phyloP scores from a whole-genome alignment of 2,329 filamentous ascomycete genomes.

The Albifimbria verrucaria region DNA sequence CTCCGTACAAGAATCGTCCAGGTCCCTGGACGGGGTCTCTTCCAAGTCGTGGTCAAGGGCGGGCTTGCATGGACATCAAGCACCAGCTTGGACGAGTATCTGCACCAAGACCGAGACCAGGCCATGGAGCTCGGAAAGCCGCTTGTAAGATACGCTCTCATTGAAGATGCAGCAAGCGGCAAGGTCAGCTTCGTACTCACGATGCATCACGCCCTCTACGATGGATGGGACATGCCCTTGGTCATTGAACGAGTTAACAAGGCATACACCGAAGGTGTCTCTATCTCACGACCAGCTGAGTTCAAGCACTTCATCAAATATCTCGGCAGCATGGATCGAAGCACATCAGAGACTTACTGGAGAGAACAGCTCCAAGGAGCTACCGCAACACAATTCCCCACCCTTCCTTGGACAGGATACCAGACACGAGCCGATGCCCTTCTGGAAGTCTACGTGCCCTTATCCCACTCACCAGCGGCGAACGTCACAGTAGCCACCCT shows the following conservation, averaged over 20 bases:
- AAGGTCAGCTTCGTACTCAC: slow-evolving; percentile 47
- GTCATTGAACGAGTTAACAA: slow-evolving; percentile 46
- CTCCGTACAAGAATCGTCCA: slow-evolving; percentile 49
- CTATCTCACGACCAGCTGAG: slow-evolving; percentile 29
- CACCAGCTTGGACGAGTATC: slow-evolving; percentile 34
- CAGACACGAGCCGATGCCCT: slow-evolving; percentile 50
- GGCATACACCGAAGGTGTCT: slow-evolving; percentile 33
- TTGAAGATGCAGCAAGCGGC: slow-evolving; percentile 26
- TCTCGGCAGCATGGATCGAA: slow-evolving; percentile 34
- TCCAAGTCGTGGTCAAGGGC: slow-evolving; percentile 44
- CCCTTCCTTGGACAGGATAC: slow-evolving; percentile 43
- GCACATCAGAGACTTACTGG: slow-evolving; percentile 44
- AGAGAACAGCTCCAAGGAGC: slow-evolving; percentile 41
- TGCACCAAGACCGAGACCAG: slow-evolving; percentile 35
- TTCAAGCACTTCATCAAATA: slow-evolving; percentile 51
- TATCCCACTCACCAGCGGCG: slow-evolving; percentile 25
- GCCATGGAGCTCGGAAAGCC: slow-evolving; percentile 42
- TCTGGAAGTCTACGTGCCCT: slow-evolving; percentile 48
- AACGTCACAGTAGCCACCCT: slow-evolving; percentile 52
- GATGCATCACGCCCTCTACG: slow-evolving; percentile 55
- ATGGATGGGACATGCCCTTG: slow-evolving; percentile 53
- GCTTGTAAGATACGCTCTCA: slow-evolving; percentile 43
- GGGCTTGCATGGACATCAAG: slow-evolving; percentile 32
- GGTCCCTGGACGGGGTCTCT: slow-evolving; percentile 36
- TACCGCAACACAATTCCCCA: slow-evolving; percentile 43